Evolutionary conservation across 768 basidiomycete genomes (phyloP), one percentile per base, ranked within the genome.

Genomic region (Cystobasidiopsis lactophilus): DNA sequence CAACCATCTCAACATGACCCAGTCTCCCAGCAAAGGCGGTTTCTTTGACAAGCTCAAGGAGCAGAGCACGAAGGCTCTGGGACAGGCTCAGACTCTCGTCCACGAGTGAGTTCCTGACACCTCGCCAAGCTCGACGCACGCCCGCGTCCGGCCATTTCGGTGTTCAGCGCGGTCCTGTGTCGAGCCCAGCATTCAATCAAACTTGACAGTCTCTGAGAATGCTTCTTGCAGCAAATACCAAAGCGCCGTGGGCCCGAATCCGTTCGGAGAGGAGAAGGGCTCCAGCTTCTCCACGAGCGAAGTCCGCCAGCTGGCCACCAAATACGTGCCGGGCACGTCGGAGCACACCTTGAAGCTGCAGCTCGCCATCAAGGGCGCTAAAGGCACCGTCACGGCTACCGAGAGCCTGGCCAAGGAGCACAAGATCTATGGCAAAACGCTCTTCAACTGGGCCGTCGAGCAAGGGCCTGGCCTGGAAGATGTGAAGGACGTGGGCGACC

Each of bases 401-500:
- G 10, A 50, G 33, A 37, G 46, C 21, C 45, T 60, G 23, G 52
- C 56, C 21, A 13, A 55, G 16, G 49, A 35, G 21, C 5, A 21
- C 33, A 14, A 50, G 49, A 50, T 30, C 16, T 50, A 33, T 14
- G 29, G 51, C n/a, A 46, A 56, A 52, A n/a, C 40, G 19, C 45
- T 33, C 23, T 47, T 44, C 38, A 56, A 59, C 50, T 59, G 56
- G 56, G 30, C 40, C 18, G 38, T 35, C 27, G 55, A 57, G 13
- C 53, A 60, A 5, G n/a, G n/a, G n/a, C n/a, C n/a, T n/a, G 18
- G n/a, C 24, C 9, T 5, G 9, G n/a, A 47, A 4, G 59, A 60
- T 48, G 40, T 59, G 14, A 40, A 54, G 48, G 61, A 62, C 50
- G 39, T 47, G 4, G 37, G 30, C 21, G 55, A 56, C 38, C 55